Conservation (phyloP, 2,329 filamentous ascomycete genomes). For the Epichloe bromicola region DNA sequence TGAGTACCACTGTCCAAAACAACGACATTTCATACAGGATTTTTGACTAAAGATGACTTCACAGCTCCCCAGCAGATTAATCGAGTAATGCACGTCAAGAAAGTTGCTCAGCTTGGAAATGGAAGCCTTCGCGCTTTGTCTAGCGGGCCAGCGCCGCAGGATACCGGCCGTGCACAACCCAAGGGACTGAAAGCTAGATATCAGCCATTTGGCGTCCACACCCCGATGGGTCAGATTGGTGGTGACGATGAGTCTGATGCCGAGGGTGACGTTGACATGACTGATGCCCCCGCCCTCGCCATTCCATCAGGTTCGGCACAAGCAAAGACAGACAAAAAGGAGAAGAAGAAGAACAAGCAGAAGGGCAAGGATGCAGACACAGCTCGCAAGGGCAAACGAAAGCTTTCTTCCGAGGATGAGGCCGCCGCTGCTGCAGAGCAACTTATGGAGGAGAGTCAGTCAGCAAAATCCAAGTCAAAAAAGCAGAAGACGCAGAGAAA, state of each 20-base stretch:
- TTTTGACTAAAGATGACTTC: constrained; percentile 4
- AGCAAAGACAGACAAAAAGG: constrained; percentile 13
- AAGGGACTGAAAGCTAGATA: constrained; percentile 54
- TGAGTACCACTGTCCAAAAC: constrained; percentile 23
- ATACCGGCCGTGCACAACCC: constrained; percentile 49
- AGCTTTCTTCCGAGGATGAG: constrained; percentile 26
- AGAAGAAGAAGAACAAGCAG: constrained; percentile 11
- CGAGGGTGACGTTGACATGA: constrained; percentile 33
- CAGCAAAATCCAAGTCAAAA: constrained; percentile 28
- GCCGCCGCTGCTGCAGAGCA: constrained; percentile 22
- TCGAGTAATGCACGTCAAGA: constrained; percentile 52
- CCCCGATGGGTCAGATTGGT: constrained; percentile 25
- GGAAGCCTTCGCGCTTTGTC: constrained; percentile 11
- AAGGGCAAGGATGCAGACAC: constrained; percentile 7
- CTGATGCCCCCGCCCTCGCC: constrained; percentile 20
- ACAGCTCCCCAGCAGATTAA: constrained; percentile 31
- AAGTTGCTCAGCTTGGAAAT: constrained; percentile 43
- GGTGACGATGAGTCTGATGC: constrained; percentile 26
- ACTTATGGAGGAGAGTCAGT: constrained; percentile 20
- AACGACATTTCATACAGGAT: constrained; percentile 4
- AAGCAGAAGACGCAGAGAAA: constrained; percentile 23
- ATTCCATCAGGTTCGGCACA: constrained; percentile 8
- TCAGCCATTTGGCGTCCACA: constrained; percentile 47
- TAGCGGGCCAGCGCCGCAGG: constrained; percentile 33
- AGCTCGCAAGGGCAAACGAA: constrained; percentile 24